Evolutionary conservation across 768 basidiomycete genomes (phyloP).

Genomic region (Tricholoma flavovirens): DNA sequence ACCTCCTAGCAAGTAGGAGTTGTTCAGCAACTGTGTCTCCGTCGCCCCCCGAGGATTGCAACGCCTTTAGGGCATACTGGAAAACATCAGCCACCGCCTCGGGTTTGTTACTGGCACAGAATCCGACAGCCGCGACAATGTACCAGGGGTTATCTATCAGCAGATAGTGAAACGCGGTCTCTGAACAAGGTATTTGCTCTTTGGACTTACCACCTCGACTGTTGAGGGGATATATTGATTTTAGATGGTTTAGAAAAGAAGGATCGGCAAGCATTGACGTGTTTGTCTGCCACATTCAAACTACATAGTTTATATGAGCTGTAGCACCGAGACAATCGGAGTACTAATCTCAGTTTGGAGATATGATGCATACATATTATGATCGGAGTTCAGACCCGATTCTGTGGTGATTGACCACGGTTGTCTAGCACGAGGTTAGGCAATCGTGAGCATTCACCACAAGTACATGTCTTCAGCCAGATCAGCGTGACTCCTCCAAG

Average conservation of each 20-base stretch:
- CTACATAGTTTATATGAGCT: too few relatives aligned
- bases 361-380: too few relatives aligned
- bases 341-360: neutral
- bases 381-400: neutral
- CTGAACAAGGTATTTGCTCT: neutral
- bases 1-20: slow-evolving; percentile 41
- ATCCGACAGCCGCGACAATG: slow-evolving; percentile 49
- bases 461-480: neutral
- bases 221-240: slow-evolving; percentile 37
- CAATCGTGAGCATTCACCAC: slow-evolving; percentile 20
- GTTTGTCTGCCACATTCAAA: neutral
- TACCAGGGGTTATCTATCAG: slow-evolving; percentile 47
- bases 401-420: slow-evolving; percentile 19
- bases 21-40: slow-evolving; percentile 26
- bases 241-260: slow-evolving; percentile 38
- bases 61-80: slow-evolving; percentile 40
- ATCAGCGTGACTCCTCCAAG: slow-evolving; percentile 2
- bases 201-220: slow-evolving; percentile 11
- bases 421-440: slow-evolving; percentile 17
- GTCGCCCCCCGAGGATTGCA: slow-evolving; percentile 21
- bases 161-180: neutral
- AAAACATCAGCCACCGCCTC: slow-evolving; percentile 55
- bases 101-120: slow-evolving; percentile 52
- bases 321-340: neutral
- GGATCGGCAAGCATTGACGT: slow-evolving; percentile 30